A percentile compares a stretch with the other conserved stretches of the same genome.
Conservation (phyloP, 2,329 filamentous ascomycete genomes). For the Pseudogymnoascus sp. region DNA sequence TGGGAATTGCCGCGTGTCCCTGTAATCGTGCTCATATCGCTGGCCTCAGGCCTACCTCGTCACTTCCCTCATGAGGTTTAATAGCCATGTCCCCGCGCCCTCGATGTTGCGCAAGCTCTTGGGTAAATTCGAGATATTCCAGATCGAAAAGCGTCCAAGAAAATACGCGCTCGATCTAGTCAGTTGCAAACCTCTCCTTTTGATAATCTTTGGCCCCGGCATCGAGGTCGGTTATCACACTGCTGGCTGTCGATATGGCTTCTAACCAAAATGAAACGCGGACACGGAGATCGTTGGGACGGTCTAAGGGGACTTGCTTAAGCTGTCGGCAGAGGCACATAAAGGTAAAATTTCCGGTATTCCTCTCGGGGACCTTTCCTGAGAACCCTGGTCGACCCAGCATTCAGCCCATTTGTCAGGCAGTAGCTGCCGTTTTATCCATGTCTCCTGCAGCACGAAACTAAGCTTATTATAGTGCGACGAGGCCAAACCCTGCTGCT, state of each 20-base stretch:
- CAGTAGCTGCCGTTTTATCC: background rate
- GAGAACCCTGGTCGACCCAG: background rate
- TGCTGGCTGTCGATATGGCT: background rate
- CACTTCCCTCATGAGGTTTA: constrained; percentile 9
- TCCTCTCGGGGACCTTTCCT: background rate
- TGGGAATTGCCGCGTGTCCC: background rate
- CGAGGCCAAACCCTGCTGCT: background rate
- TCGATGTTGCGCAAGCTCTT: background rate
- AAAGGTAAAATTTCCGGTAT: background rate
- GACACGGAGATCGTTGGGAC: background rate
- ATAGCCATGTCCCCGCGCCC: background rate
- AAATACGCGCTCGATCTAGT: background rate
- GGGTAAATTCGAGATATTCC: background rate
- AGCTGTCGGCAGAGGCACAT: constrained; percentile 1
- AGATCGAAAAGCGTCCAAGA: background rate
- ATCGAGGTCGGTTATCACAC: background rate
- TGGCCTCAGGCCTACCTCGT: background rate
- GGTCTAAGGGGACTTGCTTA: background rate
- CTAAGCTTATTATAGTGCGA: constrained; percentile 6
- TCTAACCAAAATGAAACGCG: background rate
- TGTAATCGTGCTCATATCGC: background rate
- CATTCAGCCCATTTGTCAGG: background rate
- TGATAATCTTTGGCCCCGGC: background rate
- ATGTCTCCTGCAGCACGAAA: background rate
- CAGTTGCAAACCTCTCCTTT: background rate